A percentile compares a stretch with the other conserved stretches of the same genome.
These are phyloP conservation scores for Nitzschia sp. DNA, from an alignment of 108 stramenopile species.

Conservation along the genomic window DNA sequence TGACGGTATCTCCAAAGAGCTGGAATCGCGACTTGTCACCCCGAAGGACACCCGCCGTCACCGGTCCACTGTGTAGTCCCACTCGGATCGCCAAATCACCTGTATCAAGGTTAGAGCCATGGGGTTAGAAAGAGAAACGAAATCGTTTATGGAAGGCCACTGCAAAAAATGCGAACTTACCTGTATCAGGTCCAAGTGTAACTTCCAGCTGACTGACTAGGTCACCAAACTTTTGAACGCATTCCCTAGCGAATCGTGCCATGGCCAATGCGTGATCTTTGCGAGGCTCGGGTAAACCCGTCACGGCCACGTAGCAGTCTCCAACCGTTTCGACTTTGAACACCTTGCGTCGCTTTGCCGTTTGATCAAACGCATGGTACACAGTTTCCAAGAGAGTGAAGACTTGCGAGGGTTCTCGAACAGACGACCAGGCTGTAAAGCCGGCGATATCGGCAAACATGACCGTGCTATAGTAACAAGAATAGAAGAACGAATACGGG, in stretches of 20 bases:
- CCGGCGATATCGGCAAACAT: slow-evolving; percentile 12
- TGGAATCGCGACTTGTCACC: slow-evolving; percentile 24
- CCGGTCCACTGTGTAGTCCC: slow-evolving; percentile 10
- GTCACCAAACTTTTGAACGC: background rate
- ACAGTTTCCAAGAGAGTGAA: slow-evolving; percentile 22
- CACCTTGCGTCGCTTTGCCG: slow-evolving; percentile 7
- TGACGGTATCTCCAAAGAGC: slow-evolving; percentile 24
- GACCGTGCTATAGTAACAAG: background rate
- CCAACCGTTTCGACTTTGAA: slow-evolving; percentile 22
- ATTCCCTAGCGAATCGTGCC: slow-evolving; percentile 16
- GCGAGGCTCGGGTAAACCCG: slow-evolving; percentile 11
- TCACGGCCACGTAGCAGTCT: slow-evolving; percentile 23
- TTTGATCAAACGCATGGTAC: slow-evolving; percentile 21
- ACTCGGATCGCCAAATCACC: slow-evolving; percentile 15
- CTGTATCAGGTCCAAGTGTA: slow-evolving; percentile 18
- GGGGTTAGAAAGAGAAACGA: too few species aligned
- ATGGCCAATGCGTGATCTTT: slow-evolving; percentile 14
- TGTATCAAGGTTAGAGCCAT: too few species aligned
- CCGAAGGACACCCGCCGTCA: slow-evolving; percentile 24
- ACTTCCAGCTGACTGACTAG: slow-evolving; percentile 11
- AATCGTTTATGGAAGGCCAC: too few species aligned
- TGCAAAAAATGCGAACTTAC: slow-evolving; percentile 6
- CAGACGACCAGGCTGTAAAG: slow-evolving; percentile 6
- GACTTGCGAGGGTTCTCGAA: slow-evolving; percentile 11
- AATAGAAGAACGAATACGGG: too few species aligned